phyloP scores from a whole-genome alignment of 345 rosid species.

The Capsella bursapastoris region DNA sequence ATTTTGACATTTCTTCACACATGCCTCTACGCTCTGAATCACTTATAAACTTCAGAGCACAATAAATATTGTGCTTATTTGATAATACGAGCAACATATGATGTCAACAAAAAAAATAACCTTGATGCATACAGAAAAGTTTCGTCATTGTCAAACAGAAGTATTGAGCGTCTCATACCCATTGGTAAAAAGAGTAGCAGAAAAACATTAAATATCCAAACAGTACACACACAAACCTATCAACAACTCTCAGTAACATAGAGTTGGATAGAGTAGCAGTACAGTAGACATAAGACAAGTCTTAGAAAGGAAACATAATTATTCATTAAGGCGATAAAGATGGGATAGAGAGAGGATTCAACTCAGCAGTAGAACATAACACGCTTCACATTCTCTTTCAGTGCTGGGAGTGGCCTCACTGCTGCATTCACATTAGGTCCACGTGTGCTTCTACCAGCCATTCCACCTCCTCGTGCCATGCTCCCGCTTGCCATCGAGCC shows the following conservation, averaged over 20 bases:
- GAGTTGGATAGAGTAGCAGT: neutral
- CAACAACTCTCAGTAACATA: neutral
- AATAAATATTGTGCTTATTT: no score
- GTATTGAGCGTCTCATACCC: neutral
- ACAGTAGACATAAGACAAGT: neutral
- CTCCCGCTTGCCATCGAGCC: conserved; percentile 90
- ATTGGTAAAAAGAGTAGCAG: neutral
- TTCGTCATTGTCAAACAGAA: no score
- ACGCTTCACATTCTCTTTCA: conserved; percentile 95
- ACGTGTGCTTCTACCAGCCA: conserved; percentile 62
- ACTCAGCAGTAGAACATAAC: conserved; percentile 91
- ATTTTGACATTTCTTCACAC: neutral
- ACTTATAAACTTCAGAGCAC: no score
- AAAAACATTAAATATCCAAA: neutral
- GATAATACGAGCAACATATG: no score
- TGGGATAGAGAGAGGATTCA: neutral
- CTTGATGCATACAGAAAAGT: no score
- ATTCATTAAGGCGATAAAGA: neutral
- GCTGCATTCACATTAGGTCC: conserved; percentile 66
- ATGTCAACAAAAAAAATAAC: no score
- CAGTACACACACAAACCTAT: neutral
- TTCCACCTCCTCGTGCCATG: conserved; percentile 65
- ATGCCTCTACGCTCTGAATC: neutral
- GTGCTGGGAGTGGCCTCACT: conserved; percentile 87
- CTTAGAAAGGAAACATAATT: neutral